Conservation (phyloP, 441 rosid genomes). For the Populus hybrid region DNA sequence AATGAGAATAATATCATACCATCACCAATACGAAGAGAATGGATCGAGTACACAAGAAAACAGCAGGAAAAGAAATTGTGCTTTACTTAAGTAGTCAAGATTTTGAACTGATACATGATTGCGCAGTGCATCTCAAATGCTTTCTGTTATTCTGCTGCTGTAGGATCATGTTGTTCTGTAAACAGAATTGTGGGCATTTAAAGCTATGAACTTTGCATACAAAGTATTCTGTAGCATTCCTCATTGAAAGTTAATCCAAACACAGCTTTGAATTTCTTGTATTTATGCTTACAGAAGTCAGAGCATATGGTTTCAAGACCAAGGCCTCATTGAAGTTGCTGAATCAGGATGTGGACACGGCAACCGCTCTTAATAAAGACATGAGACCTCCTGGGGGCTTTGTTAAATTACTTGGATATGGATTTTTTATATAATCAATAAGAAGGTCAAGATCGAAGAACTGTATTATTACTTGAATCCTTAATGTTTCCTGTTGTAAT, state of each 20-base stretch:
- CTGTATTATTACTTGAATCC: not conserved
- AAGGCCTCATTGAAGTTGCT: slow-evolving; percentile 26
- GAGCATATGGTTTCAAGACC: slow-evolving; percentile 67
- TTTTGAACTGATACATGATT: slow-evolving; percentile 1
- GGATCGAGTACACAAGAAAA: not conserved
- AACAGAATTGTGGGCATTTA: not conserved
- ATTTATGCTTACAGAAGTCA: slow-evolving; percentile 40
- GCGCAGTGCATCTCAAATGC: not conserved
- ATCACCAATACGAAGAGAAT: not conserved
- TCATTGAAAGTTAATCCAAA: not conserved
- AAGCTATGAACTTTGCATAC: not conserved
- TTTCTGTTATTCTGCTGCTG: not conserved
- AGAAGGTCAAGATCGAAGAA: not conserved
- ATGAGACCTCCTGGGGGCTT: not conserved
- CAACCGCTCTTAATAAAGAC: not conserved
- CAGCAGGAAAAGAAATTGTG: not conserved
- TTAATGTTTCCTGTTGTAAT: not conserved
- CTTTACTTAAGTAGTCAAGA: not conserved
- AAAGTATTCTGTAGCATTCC: not conserved
- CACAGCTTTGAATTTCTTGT: slow-evolving; percentile 1
- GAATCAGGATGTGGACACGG: not conserved
- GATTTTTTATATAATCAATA: not conserved
- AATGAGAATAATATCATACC: not conserved
- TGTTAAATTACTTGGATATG: not conserved
- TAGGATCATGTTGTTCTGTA: not conserved